A percentile compares a stretch with the other conserved stretches of the same genome.
Evolutionary conservation across 2,329 filamentous ascomycete genomes (phyloP).

Genomic region (Elsinoe ampelina): DNA sequence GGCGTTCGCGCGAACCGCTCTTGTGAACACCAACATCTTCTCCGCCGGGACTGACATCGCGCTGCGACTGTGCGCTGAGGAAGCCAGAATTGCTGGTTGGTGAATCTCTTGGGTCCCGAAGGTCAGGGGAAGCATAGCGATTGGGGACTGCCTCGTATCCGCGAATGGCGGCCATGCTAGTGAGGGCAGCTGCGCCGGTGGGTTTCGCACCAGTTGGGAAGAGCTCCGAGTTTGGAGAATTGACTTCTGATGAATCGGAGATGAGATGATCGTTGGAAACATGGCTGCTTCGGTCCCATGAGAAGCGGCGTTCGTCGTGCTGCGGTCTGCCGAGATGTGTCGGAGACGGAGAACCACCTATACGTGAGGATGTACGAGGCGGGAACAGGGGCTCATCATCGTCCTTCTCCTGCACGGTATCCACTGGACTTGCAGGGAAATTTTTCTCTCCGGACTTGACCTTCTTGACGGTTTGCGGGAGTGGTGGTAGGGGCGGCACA

Average conservation of each 20-base stretch:
- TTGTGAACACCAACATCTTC: slow-evolving; percentile 1
- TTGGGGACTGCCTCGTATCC: slow-evolving; percentile 16
- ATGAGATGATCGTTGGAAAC: slow-evolving; percentile 26
- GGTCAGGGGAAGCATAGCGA: slow-evolving; percentile 15
- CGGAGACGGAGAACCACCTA: slow-evolving; percentile 22
- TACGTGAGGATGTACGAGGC: slow-evolving; percentile 25
- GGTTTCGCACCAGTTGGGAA: slow-evolving; percentile 12
- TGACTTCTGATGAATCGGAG: slow-evolving; percentile 13
- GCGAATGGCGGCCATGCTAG: slow-evolving; percentile 12
- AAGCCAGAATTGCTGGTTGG: slow-evolving; percentile 13
- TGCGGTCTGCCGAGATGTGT: slow-evolving; percentile 1
- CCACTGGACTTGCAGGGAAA: slow-evolving; percentile 1
- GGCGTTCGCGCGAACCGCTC: slow-evolving; percentile 7
- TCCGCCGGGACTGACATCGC: slow-evolving; percentile 13
- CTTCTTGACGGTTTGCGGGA: slow-evolving; percentile 13
- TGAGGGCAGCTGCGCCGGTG: slow-evolving; percentile 13
- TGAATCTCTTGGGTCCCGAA: slow-evolving; percentile 8
- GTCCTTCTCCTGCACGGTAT: slow-evolving; percentile 21
- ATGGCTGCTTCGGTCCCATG: slow-evolving; percentile 21
- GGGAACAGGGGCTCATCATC: slow-evolving; percentile 24
- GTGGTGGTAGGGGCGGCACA: slow-evolving; percentile 18
- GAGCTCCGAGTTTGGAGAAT: slow-evolving; percentile 11
- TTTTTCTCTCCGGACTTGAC: neutral
- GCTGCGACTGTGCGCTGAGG: slow-evolving; percentile 8
- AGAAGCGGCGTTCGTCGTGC: slow-evolving; percentile 23